Conservation (phyloP, 2,329 filamentous ascomycete genomes). For the Aspergillus transmontanensis region DNA sequence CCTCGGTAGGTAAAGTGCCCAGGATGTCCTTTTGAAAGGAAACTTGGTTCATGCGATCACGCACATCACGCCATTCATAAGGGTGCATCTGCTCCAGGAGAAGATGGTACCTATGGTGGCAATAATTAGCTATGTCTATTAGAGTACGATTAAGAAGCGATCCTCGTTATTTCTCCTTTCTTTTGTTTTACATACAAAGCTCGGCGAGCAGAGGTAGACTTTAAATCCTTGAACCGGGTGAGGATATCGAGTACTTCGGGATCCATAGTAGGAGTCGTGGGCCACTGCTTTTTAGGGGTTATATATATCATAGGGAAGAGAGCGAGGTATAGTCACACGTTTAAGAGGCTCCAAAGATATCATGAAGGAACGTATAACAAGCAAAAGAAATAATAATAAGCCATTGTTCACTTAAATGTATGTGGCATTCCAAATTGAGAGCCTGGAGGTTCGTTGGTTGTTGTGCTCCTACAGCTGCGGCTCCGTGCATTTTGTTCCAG, state of each 20-base stretch:
- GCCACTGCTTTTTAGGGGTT: background rate
- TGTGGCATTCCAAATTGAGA: background rate
- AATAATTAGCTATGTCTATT: background rate
- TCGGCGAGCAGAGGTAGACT: constrained; percentile 5
- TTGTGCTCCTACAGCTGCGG: background rate
- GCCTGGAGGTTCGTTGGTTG: background rate
- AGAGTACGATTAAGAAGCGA: background rate
- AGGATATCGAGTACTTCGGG: constrained; percentile 5
- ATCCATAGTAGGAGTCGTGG: background rate
- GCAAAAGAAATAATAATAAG: background rate
- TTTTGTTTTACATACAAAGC: constrained; percentile 7
- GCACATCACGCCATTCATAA: constrained; percentile 37
- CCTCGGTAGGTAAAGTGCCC: constrained; percentile 33
- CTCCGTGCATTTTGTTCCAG: constrained; percentile 11
- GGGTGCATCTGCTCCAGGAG: constrained; percentile 30
- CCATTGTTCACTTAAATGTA: background rate
- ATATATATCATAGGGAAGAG: background rate
- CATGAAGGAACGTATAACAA: background rate
- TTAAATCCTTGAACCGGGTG: constrained; percentile 6
- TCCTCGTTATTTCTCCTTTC: background rate
- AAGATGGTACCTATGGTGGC: constrained; percentile 26
- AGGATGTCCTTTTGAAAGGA: constrained; percentile 38
- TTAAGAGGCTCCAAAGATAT: background rate
- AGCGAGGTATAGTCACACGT: background rate
- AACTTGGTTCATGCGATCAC: constrained; percentile 19